Base-by-base conservation (phyloP, 352 stramenopile species). In the Phytopythium montanum region DNA sequence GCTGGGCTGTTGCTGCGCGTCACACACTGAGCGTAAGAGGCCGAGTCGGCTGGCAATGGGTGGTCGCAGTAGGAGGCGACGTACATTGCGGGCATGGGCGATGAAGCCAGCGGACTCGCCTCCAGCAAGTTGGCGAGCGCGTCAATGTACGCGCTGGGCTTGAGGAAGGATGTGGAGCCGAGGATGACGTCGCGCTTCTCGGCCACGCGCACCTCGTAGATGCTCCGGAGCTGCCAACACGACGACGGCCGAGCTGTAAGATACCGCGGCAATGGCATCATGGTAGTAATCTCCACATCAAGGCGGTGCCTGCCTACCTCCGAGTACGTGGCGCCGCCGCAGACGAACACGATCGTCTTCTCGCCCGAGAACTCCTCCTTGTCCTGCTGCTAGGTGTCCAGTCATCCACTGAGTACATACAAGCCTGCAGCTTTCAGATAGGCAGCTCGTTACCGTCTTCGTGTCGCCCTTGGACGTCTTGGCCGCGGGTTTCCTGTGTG, bases 311-410 rank as follows among this genome's bases (percentile, higher is more conserved):
- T n/a, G n/a, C n/a, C n/a, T 73, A 99, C 74, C 81, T 99, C 96
- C 0, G 88, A 95, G 69, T 97, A 98, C 21, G 91, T 93, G 54
- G 96, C 86, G 1, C 97, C 97, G 31, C 96, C 97, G 21, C 87
- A 87, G 34, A 98, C 83, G 56, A 98, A 99, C 7, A 99, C 90
- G 64, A 99, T 91, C 68, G 97, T 87, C 61, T 98, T 95, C 55
- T 95, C 90, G 29, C 87, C 85, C 2, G 62, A 69, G 54, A 92
- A 90, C 0, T 61, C 64, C 14, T 84, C 81, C 29, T 73, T 85
- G 14, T 85, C 76, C 70, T 90, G 54, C n/a, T 54, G 10, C 9
- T 29, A 54, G 4, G 53, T 29, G 64, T 59, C 7, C 44, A 67
- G 61, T 10, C 50, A 29, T n/a, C 29, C 18, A 42, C 33, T n/a